Evolutionary conservation across 73 alveolate genomes (phyloP).

Genomic region (Tetrahymena thermophila): DNA sequence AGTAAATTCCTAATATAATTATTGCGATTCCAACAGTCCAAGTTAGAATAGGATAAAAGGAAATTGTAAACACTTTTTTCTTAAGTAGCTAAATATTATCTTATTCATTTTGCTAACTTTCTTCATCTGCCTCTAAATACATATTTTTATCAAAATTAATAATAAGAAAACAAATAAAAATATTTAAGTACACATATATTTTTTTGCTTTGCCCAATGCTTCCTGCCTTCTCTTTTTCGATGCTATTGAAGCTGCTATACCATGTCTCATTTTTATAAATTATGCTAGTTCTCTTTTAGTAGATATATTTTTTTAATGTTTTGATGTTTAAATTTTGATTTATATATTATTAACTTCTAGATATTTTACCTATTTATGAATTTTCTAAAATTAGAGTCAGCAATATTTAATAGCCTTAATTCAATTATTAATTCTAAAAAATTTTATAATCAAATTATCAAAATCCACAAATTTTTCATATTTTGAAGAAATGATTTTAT

Average conservation of each 20-base stretch:
- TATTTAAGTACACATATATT: not conserved
- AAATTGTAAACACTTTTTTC: not conserved
- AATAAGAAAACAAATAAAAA: not conserved
- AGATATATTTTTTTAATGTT: no score
- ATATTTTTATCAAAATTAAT: no score
- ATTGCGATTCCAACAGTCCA: not conserved
- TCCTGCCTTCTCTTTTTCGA: not conserved
- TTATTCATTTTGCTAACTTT: not conserved
- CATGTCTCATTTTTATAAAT: not conserved
- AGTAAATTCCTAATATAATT: not conserved
- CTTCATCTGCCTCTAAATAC: not conserved
- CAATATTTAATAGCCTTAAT: no score
- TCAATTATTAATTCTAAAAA: not conserved
- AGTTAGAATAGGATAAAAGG: not conserved
- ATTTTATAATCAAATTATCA: no score
- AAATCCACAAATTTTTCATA: not conserved
- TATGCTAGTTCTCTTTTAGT: not conserved
- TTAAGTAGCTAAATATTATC: not conserved
- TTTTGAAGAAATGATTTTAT: no score
- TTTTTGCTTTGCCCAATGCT: not conserved
- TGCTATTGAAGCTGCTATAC: not conserved
- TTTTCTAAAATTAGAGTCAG: not conserved
- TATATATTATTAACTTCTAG: not conserved
- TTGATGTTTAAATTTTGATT: not conserved
- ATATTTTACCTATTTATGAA: not conserved